Evolutionary conservation across 805 yeast genomes (phyloP), one percentile per base, ranked within the genome.

Genomic region (Kregervanrija delftensis): DNA sequence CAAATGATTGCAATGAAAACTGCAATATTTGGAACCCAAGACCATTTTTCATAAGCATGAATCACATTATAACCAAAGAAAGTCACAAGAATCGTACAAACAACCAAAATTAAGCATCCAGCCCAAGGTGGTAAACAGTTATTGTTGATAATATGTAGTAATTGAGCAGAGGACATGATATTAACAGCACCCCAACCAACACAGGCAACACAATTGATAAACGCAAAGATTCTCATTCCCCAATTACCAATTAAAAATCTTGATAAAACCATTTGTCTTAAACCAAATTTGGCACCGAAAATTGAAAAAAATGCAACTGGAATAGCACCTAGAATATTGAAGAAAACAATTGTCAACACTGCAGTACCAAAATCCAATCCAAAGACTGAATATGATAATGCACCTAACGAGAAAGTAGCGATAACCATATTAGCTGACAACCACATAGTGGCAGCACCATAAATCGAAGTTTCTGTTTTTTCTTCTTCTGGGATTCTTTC

Each of bases 171-270:
- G 30, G 89, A 84, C 77, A 89, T 85, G 49, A 86, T 86, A 66
- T 90, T 90, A 40, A 88, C 91, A 9, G 96, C 87, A 65, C 93
- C 86, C 97, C 97, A 90, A 56, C 97, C 96, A 45, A 89, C 78
- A 75, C 96, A 86, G 28, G 96, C 90, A 50, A 90, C 64, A 57
- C 81, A 76, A 60, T 89, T 88, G 61, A 90, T 71, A 39, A 83
- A 63, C 9, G 95, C 82, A 58, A 87, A 83, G 46, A 88, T 72
- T 62, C 95, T 77, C 66, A 85, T 81, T 39, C 84, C 82, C 31
- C 69, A 61, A 64, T 83, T 79, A 51, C 97, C 97, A 50, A 81
- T 73, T 55, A 88, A 73, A 65, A 72, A 89, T 54, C 91, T 76
- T 10, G 95, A 79, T 46, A 89, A 59, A 34, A 86, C 74, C 86